phyloP scores from a whole-genome alignment of 2,329 filamentous ascomycete genomes.

The Neospermospora avenae region DNA sequence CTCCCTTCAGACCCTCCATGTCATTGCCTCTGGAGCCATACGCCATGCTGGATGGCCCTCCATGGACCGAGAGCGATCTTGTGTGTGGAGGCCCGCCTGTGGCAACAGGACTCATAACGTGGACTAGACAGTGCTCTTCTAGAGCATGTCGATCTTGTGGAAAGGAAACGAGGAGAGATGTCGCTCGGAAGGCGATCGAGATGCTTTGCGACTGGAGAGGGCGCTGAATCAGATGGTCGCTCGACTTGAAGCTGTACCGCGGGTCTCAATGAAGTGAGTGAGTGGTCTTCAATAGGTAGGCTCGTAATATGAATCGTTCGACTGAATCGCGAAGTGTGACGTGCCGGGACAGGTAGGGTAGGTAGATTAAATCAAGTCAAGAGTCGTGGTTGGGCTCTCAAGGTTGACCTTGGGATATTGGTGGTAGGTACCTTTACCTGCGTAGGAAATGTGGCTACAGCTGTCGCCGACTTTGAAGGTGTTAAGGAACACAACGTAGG shows the following conservation, averaged over 20 bases:
- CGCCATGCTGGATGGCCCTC: conserved; percentile 23
- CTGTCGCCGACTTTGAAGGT: neutral
- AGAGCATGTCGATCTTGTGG: conserved; percentile 2
- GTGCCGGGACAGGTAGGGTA: no score
- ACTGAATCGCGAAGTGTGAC: no score
- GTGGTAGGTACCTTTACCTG: neutral
- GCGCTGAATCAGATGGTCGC: neutral
- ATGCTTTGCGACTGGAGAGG: neutral
- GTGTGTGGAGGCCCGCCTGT: conserved; percentile 25
- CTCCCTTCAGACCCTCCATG: conserved; percentile 20
- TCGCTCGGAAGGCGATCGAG: neutral
- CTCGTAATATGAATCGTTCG: no score
- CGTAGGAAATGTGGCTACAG: neutral
- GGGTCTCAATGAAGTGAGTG: neutral
- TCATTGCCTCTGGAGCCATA: conserved; percentile 18
- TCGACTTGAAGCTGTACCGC: neutral
- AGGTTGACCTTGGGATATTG: neutral
- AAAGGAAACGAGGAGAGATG: neutral
- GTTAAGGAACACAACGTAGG: neutral
- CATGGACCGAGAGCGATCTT: conserved; percentile 27
- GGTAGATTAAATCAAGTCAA: no score
- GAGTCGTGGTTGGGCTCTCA: neutral
- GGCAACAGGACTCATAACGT: conserved; percentile 33
- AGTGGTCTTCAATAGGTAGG: no score
- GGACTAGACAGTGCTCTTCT: neutral